Base-by-base conservation (phyloP, 1,139 yeast species). In the Kluyveromyces sp. region DNA sequence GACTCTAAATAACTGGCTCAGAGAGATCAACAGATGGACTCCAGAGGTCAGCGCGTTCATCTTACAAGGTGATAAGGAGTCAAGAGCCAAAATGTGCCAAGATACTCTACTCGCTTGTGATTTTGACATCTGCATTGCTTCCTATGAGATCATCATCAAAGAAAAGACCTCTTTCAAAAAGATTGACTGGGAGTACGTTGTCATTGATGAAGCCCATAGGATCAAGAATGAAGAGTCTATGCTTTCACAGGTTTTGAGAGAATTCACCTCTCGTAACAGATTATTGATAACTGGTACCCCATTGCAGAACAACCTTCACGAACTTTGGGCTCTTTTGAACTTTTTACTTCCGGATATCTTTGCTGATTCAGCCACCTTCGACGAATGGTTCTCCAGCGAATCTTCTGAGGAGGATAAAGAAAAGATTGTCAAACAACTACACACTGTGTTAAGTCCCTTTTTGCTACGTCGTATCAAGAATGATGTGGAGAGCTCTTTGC, bases 161-260 rank as follows among this genome's bases (percentile, higher is more conserved):
- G 98, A 92, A 62, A 89, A 89, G 62, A 63, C 87, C 11, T 75
- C 78, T 39, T 73, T 92, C 52, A 83, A 82, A 58, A 87, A 87
- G 60, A 71, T 92, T 51, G 80, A 83, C 43, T 92, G 98, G 98
- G 89, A 89, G 65, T 92, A 89, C 60, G 80, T 92, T 45, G 78
- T 92, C 20, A 89, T 92, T 35, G 98, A 92, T 67, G 98, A 92
- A 64, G 98, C 97, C 1, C 98, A 92, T 61, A 76, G 97, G 60
- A 89, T 92, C 60, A 92, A 92, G 61, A 92, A 92, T 62, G 97
- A 92, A 62, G 95, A 85, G 58, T 80, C 94, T 42, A 78, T 94
- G 45, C 71, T 92, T 45, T 87, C 96, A 0, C 96, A 88, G 63
- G 88, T 92, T 49, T 82, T 92, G 45, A 77, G 97, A 51, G 69